phyloP scores from a whole-genome alignment of 2,329 filamentous ascomycete genomes.

The Colletotrichum chrysophilum region DNA sequence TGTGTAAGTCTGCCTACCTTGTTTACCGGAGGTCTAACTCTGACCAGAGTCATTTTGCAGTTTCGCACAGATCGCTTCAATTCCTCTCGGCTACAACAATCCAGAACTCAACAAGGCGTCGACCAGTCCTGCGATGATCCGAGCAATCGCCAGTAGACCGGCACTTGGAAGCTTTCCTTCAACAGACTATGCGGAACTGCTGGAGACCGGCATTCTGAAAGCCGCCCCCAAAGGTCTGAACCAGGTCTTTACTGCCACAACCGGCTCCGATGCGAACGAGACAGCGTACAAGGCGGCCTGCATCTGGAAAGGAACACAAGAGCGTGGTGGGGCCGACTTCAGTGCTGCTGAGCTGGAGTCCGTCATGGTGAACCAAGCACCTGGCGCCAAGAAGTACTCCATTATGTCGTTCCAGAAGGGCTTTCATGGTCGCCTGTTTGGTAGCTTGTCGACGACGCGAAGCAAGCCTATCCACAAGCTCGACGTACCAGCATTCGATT shows the following conservation, averaged over 20 bases:
- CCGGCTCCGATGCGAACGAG: conserved; percentile 92
- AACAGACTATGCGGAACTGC: conserved; percentile 80
- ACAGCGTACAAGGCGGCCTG: conserved; percentile 95
- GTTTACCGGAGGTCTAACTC: fast-evolving
- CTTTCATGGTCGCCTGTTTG: conserved; percentile 92
- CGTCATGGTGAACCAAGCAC: conserved; percentile 80
- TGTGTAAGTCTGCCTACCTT: conserved; percentile 53
- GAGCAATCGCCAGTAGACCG: conserved; percentile 84
- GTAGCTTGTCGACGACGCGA: conserved; percentile 84
- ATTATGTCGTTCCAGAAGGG: conserved; percentile 88
- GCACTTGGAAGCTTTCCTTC: conserved; percentile 91
- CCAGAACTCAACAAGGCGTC: conserved; percentile 73
- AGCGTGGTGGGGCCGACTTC: conserved; percentile 87
- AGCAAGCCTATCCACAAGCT: conserved; percentile 95
- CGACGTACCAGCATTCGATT: conserved; percentile 93
- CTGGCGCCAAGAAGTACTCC: conserved; percentile 77
- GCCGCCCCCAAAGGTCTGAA: conserved; percentile 83
- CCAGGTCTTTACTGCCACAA: conserved; percentile 90
- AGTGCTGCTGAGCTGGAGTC: conserved; percentile 75
- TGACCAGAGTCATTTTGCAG: conserved; percentile 38
- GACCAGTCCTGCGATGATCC: conserved; percentile 78
- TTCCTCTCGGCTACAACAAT: conserved; percentile 94
- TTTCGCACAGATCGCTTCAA: conserved; percentile 92
- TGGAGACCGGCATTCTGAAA: conserved; percentile 80
- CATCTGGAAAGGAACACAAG: conserved; percentile 84